Evolutionary conservation across 495 filamentous ascomycete genomes (phyloP), one percentile per base, ranked within the genome.

Genomic region (Barbatosphaeria neglecta): DNA sequence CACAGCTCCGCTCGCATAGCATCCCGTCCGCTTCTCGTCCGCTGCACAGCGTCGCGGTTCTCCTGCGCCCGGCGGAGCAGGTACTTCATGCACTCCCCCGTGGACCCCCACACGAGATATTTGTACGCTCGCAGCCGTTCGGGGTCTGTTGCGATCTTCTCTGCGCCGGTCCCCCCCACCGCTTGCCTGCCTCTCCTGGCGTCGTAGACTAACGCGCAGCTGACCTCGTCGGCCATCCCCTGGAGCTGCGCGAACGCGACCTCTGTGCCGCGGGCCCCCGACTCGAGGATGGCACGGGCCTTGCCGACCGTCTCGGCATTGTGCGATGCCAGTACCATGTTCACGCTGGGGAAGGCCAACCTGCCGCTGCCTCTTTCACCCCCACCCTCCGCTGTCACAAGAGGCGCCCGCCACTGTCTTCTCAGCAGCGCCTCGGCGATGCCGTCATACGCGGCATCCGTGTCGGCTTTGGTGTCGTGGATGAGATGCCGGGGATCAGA

Each of bases 211-310:
- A 96, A 67, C 55, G 86, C 83, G 51, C 86, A 85, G 64, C 82
- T 87, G 18, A 98, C 80, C 56, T 98, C 92, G 50, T 98, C 92
- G 15, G 92, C 92, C 92, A 96, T 96, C 18, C 92, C 92, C 72
- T 90, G 84, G 6, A 98, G 75, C 64, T 98, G 92, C 6, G 86
- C 90, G 63, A 89, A 95, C 22, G 79, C 79, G 15, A 95, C 69
- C 19, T 84, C 75, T 8, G 73, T 69, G 28, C 76, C 72, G 1
- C 66, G 64, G 15, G 46, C 42, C 10, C 55, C 50, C 18, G 54
- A 50, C 17, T 67, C 59, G 16, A 63, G 44, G 10, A 75, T 56
- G 22, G 53, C 56, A 37, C 84, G 78, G 2, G 86, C 86, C 56
- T 80, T 81, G 25, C 70, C 65, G 10, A 95, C 83, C 11, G 88